Conservation (phyloP, 148 eudicot species). For the Diospyros kaki region DNA sequence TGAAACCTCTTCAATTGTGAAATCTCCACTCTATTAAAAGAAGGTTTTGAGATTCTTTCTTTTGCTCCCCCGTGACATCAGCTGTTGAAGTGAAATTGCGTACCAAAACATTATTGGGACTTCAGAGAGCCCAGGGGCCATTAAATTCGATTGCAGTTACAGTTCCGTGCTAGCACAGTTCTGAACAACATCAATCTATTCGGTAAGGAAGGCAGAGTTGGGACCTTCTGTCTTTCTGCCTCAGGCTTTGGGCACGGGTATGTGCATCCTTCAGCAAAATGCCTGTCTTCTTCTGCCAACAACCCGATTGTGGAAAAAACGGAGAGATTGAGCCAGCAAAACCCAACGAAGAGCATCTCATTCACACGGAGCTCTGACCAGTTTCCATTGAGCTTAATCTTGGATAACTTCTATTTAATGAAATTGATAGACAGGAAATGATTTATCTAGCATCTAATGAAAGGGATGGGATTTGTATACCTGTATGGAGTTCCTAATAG, state of each 20-base stretch:
- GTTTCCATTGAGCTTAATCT: neutral
- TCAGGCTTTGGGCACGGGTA: conserved; percentile 56
- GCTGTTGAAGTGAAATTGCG: conserved; percentile 79
- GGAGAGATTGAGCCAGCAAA: conserved; percentile 24
- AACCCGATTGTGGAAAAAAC: conserved; percentile 22
- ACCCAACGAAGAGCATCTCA: conserved; percentile 26
- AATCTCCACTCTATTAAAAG: neutral
- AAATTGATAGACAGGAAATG: neutral
- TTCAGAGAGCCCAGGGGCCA: conserved; percentile 60
- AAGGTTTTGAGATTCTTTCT: no score
- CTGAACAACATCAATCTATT: conserved; percentile 65
- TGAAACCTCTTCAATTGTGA: neutral
- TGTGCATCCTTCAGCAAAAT: conserved; percentile 79
- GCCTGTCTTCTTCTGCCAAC: conserved; percentile 51
- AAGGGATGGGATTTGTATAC: neutral
- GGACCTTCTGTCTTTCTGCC: conserved; percentile 71
- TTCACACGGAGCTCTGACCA: conserved; percentile 74
- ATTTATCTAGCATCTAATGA: neutral
- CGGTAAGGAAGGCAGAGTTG: conserved; percentile 60
- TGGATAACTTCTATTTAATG: neutral
- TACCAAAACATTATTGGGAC: conserved; percentile 80
- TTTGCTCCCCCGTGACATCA: conserved; percentile 42
- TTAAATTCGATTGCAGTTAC: conserved; percentile 86
- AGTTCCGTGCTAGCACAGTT: conserved; percentile 65
- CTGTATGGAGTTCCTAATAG: neutral